phyloP scores from a whole-genome alignment of 345 rosid genomes.

The Aurinia saxatilis region DNA sequence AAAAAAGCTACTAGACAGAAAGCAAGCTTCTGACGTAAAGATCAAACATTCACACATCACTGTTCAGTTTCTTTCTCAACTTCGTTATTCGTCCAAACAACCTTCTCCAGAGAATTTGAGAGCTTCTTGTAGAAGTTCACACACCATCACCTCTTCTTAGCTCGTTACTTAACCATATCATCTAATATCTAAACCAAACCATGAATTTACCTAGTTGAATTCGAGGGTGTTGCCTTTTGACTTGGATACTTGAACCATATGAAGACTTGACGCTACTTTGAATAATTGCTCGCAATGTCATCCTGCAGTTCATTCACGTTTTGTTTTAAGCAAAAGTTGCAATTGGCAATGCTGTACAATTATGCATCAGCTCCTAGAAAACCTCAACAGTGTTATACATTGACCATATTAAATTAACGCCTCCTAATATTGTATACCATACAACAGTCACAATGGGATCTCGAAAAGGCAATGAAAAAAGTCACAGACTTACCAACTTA shows the following conservation, averaged over 20 bases:
- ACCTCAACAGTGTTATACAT: neutral
- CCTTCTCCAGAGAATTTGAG: conserved; percentile 65
- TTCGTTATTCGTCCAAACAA: conserved; percentile 60
- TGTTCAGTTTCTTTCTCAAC: conserved; percentile 40
- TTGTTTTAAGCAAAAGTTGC: neutral
- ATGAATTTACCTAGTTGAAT: conserved; percentile 60
- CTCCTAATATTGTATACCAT: neutral
- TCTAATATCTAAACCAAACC: neutral
- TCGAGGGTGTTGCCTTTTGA: conserved; percentile 94
- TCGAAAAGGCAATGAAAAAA: neutral
- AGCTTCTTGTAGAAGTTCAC: conserved; percentile 86
- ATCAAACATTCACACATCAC: conserved; percentile 9
- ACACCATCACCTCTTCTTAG: neutral
- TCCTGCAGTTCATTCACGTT: too few relatives aligned
- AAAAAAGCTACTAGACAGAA: conserved; percentile 1
- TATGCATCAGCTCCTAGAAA: neutral
- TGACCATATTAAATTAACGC: neutral
- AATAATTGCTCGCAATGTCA: conserved; percentile 45
- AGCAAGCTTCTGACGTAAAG: neutral
- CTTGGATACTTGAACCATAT: conserved; percentile 91
- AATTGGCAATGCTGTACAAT: neutral
- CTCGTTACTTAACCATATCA: neutral
- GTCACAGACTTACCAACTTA: too few relatives aligned
- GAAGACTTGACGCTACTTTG: conserved; percentile 92
- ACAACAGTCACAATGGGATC: neutral